A percentile compares a stretch with the other conserved stretches of the same genome.
Evolutionary conservation across 345 rosid species (phyloP).

Genomic region (Anacardium occidentale): DNA sequence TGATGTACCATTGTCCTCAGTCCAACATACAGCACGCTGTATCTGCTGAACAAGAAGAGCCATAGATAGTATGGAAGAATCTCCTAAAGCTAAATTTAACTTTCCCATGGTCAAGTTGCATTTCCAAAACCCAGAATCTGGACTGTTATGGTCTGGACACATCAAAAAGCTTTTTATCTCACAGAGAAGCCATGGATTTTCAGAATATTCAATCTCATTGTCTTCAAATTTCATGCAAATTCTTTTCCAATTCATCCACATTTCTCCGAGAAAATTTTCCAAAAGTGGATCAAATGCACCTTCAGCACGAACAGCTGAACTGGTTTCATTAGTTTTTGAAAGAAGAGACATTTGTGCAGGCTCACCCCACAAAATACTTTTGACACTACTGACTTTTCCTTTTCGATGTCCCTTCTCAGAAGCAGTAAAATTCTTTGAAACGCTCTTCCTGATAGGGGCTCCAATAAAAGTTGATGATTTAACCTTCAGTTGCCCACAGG

Average conservation of each 20-base stretch:
- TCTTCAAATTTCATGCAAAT: constrained; percentile 43
- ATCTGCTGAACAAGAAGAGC: constrained; percentile 59
- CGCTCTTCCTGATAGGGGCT: constrained; percentile 29
- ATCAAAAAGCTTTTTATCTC: constrained; percentile 55
- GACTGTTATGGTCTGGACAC: constrained; percentile 39
- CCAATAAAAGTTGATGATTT: constrained; percentile 37
- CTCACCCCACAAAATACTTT: constrained; percentile 53
- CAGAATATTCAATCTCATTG: constrained; percentile 41
- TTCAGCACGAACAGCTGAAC: constrained; percentile 34
- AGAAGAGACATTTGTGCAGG: constrained; percentile 48
- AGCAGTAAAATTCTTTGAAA: constrained; percentile 29
- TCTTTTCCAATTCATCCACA: constrained; percentile 67
- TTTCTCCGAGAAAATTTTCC: constrained; percentile 49
- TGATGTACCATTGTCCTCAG: constrained; percentile 27
- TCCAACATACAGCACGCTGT: constrained; percentile 40
- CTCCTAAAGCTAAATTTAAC: constrained; percentile 51
- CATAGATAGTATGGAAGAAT: constrained; percentile 50
- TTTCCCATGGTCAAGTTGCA: constrained; percentile 66
- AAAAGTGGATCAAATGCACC: constrained; percentile 35
- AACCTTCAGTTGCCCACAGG: constrained; percentile 56
- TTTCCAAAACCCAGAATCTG: constrained; percentile 55
- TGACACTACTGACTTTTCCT: constrained; percentile 34
- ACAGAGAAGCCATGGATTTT: constrained; percentile 62
- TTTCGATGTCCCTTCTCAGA: constrained; percentile 33
- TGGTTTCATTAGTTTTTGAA: constrained; percentile 32